Base-by-base conservation (phyloP, 495 filamentous ascomycete species). In the Penicillium lagena region DNA sequence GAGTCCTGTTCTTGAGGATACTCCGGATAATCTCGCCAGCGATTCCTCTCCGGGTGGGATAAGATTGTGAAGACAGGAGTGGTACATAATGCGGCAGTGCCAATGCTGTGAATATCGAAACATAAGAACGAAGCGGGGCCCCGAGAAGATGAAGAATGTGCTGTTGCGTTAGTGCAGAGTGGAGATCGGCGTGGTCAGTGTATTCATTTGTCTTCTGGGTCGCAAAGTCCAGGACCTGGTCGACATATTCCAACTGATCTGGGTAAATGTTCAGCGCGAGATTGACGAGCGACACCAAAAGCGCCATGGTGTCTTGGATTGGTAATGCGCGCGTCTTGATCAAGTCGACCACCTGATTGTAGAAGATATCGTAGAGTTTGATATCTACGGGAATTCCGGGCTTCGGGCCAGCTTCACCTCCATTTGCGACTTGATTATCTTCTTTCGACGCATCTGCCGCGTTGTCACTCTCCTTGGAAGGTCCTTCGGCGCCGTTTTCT, bases 311-410 rank as follows among this genome's bases (percentile, higher is more conserved):
- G 63, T 98, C 93, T 62, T 95, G 89, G 42, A 98, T 95, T 4
- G 89, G 84, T 44, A 98, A 73, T 50, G 87, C 82, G 55, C 96
- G 90, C 12, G 85, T 83, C 63, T 87, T 88, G 50, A 97, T 90
- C 36, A 98, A 75, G 55, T 89, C 89, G 49, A 90, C 83, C 41
- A 97, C 94, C 58, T 98, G 93, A 37, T 94, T 87, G 59, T 96
- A 95, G 69, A 98, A 98, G 36, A 97, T 90, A 66, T 96, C 90
- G 66, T 96, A 98, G 9, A 98, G 78, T 63, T 85, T 91, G 40
- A 95, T 79, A 62, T 90, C 82, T 37, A 85, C 78, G 2, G 91
- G 88, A 54, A 93, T 85, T 13, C 77, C 83, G 49, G 81, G 66
- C 22, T 79, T 79, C 52, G 60, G 22, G 22, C 22, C 4, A 4